These are phyloP conservation scores for Hordeum marinum DNA, from an alignment of 176 grass and related monocot genomes.

Conservation along the genomic window DNA sequence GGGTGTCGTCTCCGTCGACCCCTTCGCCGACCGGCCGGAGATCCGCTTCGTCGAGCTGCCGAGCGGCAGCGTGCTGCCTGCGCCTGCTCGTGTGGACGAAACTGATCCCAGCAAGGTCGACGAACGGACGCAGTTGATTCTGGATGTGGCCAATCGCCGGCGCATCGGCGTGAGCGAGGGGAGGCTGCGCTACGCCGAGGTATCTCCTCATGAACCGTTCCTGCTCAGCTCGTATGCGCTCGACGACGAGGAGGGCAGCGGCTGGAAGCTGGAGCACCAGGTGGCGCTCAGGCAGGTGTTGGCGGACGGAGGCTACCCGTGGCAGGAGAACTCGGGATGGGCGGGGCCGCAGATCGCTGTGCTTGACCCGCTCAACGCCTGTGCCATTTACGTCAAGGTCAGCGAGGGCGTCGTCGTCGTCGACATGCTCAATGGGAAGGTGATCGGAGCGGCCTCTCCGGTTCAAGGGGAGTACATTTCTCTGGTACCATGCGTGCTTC, in stretches of 20 bases:
- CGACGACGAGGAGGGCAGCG: not conserved
- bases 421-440: not conserved
- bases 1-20: not conserved
- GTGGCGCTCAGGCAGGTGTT: not conserved
- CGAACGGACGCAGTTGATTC: not conserved
- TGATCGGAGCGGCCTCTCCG: not conserved
- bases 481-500: not conserved
- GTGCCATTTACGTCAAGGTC: not conserved
- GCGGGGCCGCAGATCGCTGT: not conserved
- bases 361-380: not conserved
- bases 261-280: slow-evolving; percentile 27
- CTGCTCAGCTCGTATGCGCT: slow-evolving; percentile 4
- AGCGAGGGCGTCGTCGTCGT: not conserved
- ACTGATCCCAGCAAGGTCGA: too few relatives aligned
- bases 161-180: not conserved
- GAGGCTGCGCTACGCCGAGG: not conserved
- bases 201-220: not conserved
- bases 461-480: not conserved
- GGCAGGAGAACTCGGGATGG: not conserved
- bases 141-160: not conserved
- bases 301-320: not conserved
- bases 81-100: not conserved
- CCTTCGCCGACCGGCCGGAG: not conserved
- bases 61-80: not conserved
- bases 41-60: not conserved